Conservation (phyloP, 768 basidiomycete genomes). For the Calocybe gangraenosa region DNA sequence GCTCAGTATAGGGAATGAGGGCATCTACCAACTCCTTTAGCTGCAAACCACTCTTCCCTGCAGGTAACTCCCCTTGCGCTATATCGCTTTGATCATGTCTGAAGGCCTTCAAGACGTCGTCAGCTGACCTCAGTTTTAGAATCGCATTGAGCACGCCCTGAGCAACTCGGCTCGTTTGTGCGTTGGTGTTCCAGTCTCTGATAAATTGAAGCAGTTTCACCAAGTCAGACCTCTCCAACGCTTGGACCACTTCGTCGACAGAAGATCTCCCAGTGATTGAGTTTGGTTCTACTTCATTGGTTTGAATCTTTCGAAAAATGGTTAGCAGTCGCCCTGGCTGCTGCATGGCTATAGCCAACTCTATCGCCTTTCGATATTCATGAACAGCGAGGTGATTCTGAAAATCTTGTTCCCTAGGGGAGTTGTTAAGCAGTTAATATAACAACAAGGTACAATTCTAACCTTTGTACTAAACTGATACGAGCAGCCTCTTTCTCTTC, state of each 20-base stretch:
- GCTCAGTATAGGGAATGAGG: constrained; percentile 90
- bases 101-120: constrained; percentile 72
- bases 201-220: constrained; percentile 78
- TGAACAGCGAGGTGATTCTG: constrained; percentile 82
- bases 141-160: constrained; percentile 82
- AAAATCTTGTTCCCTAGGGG: constrained; percentile 90
- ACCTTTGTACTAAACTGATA: constrained; percentile 78
- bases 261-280: constrained; percentile 65
- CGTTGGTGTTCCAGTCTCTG: constrained; percentile 92
- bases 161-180: constrained; percentile 81
- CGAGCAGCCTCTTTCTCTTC: constrained; percentile 70
- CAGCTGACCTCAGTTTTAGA: constrained; percentile 69
- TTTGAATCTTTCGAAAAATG: constrained; percentile 67
- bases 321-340: constrained; percentile 85
- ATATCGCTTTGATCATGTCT: constrained; percentile 33
- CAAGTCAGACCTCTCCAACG: constrained; percentile 69
- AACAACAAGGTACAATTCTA: neutral
- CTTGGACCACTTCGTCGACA: constrained; percentile 80
- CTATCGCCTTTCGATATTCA: constrained; percentile 88
- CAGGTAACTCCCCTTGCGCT: constrained; percentile 18
- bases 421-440: constrained; percentile 1
- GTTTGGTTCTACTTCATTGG: constrained; percentile 19
- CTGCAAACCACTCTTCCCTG: constrained; percentile 24
- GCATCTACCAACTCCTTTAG: constrained; percentile 80
- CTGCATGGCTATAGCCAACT: constrained; percentile 88